Base-by-base conservation (phyloP, 192 early-diverging fungal species). In the Glomus cerebriforme region DNA sequence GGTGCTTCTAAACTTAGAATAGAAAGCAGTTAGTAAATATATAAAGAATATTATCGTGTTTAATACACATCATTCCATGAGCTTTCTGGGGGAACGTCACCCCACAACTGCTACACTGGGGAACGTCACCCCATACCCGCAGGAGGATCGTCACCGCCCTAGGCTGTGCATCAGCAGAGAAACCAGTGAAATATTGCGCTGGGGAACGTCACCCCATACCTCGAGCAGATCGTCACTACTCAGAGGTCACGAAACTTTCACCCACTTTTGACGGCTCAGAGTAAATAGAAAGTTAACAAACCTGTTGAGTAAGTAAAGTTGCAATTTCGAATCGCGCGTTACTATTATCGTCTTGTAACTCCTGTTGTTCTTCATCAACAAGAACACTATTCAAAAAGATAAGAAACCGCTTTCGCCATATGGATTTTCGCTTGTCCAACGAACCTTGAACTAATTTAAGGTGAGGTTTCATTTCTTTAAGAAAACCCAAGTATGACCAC, bases 1-100 rank as follows among this genome's bases (percentile, higher is more conserved):
- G 64, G 26, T 29, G 64, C 64, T 66, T 66, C 64, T 66, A 66
- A 66, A n/a, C 26, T 66, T 10, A n/a, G 7, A 66, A 66, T 66
- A 12, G 2, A 66, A 29, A 66, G 27, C 3, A 67, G 7, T 1
- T 3, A 67, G 65, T 67, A 35, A n/a, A n/a, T n/a, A n/a, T n/a
- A n/a, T n/a, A n/a, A n/a, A n/a, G n/a, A n/a, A n/a, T n/a, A n/a
- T n/a, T n/a, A n/a, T n/a, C n/a, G n/a, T n/a, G n/a, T n/a, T n/a
- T n/a, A n/a, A n/a, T n/a, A n/a, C n/a, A n/a, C n/a, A n/a, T n/a
- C 22, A 29, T 67, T 67, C 22, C 31, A 12, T 67, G 35, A 67
- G 19, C 32, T 67, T 67, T 67, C 32, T 67, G 31, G 32, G 12
- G 65, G 65, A 67, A 67, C 65, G 65, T 3, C 65, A 67, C 32